Evolutionary conservation across 208 protist species (phyloP), one percentile per base, ranked within the genome.

Genomic region (Trypanosoma caninum): DNA sequence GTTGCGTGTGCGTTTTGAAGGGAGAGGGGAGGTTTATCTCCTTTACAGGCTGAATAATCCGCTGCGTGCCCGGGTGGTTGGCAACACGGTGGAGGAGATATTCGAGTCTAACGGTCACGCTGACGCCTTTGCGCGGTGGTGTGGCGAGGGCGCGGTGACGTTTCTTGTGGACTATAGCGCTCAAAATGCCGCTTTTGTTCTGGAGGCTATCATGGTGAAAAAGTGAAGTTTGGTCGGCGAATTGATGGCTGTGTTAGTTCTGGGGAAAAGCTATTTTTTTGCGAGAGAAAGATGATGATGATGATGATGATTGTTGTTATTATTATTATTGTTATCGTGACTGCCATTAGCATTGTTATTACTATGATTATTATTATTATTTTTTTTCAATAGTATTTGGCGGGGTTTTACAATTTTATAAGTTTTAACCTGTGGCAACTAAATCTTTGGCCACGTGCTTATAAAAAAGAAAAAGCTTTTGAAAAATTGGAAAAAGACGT

Each of bases 31-130:
- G 45, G 73, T 79, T 0, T 74, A 69, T 34, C 59, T 79, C 18
- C 45, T 67, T 7, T 79, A 69, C 51, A 45, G 51, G 20, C 18
- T 35, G 14, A 55, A 35, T 34, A 79, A 72, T 33, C 73, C 73
- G 18, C 18, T 71, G 40, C 25, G 37, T 11, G 37, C 51, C 27
- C 25, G 13, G 5, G 62, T 79, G 22, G 38, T 48, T 20, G 73
- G 67, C 3, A 30, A 30, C 31, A 74, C 50, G 0, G 53, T 79
- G n/a, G 62, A 74, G 16, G 73, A 71, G 40, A 74, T 74, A 13
- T 65, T 79, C 46, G 28, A 53, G 9, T 23, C 27, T 5, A 38
- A 34, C 3, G 59, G 47, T 13, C 37, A 72, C 18, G 55, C 55
- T 25, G 40, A 3, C 22, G 60, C 31, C 20, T 61, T 77, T 51